Base-by-base conservation (phyloP, 176 grass and related monocot species). In the Carex scoparia region DNA sequence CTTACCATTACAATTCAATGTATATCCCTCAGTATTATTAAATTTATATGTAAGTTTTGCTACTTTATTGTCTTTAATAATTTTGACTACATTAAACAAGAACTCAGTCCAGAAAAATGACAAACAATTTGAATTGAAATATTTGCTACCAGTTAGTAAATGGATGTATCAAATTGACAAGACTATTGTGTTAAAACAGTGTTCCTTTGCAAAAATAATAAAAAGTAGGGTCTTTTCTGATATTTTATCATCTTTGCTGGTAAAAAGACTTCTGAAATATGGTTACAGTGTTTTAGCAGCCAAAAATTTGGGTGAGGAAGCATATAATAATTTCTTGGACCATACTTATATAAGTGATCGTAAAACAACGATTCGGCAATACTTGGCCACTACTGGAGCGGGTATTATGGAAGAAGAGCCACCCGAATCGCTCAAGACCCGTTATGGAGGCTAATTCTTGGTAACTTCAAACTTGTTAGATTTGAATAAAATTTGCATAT, bases 351-450 rank as follows among this genome's bases (percentile, higher is more conserved):
- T 99, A 65, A 88, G 90, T 55, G 91, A 99, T 32, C 88, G 93
- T 37, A 94, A 81, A 84, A 95, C 90, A 62, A 92, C 90, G 0
- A 85, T 94, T 48, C 61, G 90, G 35, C 75, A 86, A 55, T 95
- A 95, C 79, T 70, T 99, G 81, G 87, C 85, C 56, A 93, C 91
- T 35, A 61, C 80, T 13, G 96, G 93, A 84, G 87, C 88, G 3
- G 88, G 91, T 71, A 87, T 99, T 82, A 91, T 99, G 90, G 93
- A 94, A 87, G 93, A 99, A 90, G 93, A 94, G 59, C 96, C 93
- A 49, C 91, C 96, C 9, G 85, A 92, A 57, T 89, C 68, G 0
- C 84, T 95, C 11, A 94, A 85, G 72, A 81, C 68, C 53, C 91
- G 96, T 51, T 99, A 99, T 14, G 96, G 96, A 38, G 96, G 96